phyloP scores from a whole-genome alignment of 2,329 filamentous ascomycete species.

The Phaeomoniella chlamydospora region DNA sequence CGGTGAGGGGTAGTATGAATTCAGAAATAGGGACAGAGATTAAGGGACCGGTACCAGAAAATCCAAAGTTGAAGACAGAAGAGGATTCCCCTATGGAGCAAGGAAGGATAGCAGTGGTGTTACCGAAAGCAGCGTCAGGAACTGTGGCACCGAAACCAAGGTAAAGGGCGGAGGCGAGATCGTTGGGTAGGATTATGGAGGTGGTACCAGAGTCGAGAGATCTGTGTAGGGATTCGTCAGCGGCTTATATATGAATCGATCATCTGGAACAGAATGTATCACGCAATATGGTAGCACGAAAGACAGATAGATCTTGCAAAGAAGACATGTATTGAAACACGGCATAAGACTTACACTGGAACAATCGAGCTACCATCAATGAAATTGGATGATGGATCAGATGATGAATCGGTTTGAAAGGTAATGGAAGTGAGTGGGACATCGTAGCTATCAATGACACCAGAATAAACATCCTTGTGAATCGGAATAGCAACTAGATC shows the following conservation, averaged over 20 bases:
- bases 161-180: slow-evolving; percentile 40
- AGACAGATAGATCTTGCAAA: slow-evolving; percentile 28
- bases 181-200: slow-evolving; percentile 52
- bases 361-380: slow-evolving; percentile 5
- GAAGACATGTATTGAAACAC: too few species aligned
- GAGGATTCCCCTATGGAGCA: slow-evolving; percentile 27
- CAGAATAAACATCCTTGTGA: slow-evolving; percentile 34
- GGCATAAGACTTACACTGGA: too few species aligned
- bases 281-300: too few species aligned
- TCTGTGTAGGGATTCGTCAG: too few species aligned
- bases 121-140: slow-evolving; percentile 22
- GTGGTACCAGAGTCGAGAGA: slow-evolving; percentile 66
- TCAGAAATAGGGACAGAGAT: slow-evolving; percentile 27
- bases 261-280: too few species aligned
- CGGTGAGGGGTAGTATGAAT: slow-evolving; percentile 46
- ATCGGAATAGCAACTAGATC: slow-evolving; percentile 48
- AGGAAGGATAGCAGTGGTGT: slow-evolving; percentile 18
- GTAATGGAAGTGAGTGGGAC: slow-evolving; percentile 34
- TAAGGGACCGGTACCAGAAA: slow-evolving; percentile 28
- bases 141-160: slow-evolving; percentile 38
- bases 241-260: too few species aligned
- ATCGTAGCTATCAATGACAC: slow-evolving; percentile 28
- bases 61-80: slow-evolving; percentile 31
- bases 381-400: background rate
- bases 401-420: slow-evolving; percentile 11